phyloP scores from a whole-genome alignment of 2,329 filamentous ascomycete genomes.

The Colletotrichum lini region DNA sequence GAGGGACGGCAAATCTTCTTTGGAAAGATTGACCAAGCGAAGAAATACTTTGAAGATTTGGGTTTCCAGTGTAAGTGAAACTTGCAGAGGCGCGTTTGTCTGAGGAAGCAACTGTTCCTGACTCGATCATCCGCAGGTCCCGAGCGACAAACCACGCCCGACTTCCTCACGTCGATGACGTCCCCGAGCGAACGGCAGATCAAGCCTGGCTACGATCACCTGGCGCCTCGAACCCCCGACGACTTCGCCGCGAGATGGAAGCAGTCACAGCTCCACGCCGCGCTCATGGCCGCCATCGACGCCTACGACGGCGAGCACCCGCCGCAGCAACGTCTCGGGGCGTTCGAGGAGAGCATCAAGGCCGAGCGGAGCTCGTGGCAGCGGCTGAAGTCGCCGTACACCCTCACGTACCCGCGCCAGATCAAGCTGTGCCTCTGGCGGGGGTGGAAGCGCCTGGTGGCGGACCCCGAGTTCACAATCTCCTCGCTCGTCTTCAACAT shows the following conservation, averaged over 20 bases:
- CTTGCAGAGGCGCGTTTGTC: not conserved
- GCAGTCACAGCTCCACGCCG: conserved; percentile 17
- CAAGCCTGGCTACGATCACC: conserved; percentile 67
- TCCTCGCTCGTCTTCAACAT: conserved; percentile 67
- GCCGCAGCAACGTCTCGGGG: conserved; percentile 27
- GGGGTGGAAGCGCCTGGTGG: conserved; percentile 76
- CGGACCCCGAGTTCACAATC: conserved; percentile 76
- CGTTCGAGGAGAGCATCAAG: conserved; percentile 38
- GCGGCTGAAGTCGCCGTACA: conserved; percentile 73
- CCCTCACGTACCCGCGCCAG: conserved; percentile 74
- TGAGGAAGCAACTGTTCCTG: not conserved
- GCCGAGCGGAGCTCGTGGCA: conserved; percentile 64
- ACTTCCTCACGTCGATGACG: conserved; percentile 80
- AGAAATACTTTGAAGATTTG: conserved; percentile 72
- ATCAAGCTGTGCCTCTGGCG: conserved; percentile 71
- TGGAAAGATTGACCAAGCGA: conserved; percentile 70
- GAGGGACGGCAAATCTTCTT: conserved; percentile 79
- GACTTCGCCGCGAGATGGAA: conserved; percentile 58
- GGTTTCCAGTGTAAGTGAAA: conserved; percentile 60
- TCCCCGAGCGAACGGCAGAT: conserved; percentile 76
- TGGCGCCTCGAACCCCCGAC: conserved; percentile 68
- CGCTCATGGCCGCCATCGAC: conserved; percentile 20
- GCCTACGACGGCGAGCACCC: conserved; percentile 29
- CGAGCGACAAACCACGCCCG: conserved; percentile 72
- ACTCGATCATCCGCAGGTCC: conserved; percentile 44